Base-by-base conservation (phyloP, 352 stramenopile species). In the Phytophthora tentaculata region DNA sequence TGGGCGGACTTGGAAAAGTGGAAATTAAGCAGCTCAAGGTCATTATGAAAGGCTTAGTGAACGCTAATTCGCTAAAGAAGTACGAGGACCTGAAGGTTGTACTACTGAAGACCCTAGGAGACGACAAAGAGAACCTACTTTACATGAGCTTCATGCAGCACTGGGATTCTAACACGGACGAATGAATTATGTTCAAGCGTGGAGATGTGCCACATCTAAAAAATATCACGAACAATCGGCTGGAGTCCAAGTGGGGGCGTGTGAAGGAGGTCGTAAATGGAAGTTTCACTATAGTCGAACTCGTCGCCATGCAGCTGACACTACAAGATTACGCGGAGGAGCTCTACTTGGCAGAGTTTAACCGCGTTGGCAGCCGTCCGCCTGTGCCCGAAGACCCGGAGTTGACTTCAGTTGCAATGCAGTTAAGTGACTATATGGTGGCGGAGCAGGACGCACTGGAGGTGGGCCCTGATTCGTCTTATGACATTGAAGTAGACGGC, bases 91-190 rank as follows among this genome's bases (percentile, higher is more conserved):
- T 26, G 0, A 55, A 55, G n/a, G 24, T 1, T 2, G 37, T 16
- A 1, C 19, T 69, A 16, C 61, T 12, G n/a, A n/a, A n/a, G n/a
- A n/a, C n/a, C n/a, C n/a, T n/a, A n/a, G 53, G 37, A 7, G 35
- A 48, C 17, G 39, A 59, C 53, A 52, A 43, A 5, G 17, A 61
- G 0, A 39, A 56, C 10, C 20, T 19, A 3, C 13, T 61, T 6
- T 65, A 71, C 48, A 48, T 26, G 29, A 57, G 20, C 13, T 65
- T 57, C 22, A 61, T 65, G 26, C 26, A 56, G 14, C 50, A 72
- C 17, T 62, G 43, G 51, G 56, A 62, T 16, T 9, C 61, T 7
- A 67, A 16, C 0, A 53, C 43, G 3, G 51, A 67, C 2, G 57
- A 58, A 35, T 72, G 22, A 45, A 32, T 63, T 0, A 48, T 58